Percentiles rank a stretch among this genome's conserved stretches.
Conservation (phyloP, 1,284 basidiomycete species). For the Heterobasidion occidentale region DNA sequence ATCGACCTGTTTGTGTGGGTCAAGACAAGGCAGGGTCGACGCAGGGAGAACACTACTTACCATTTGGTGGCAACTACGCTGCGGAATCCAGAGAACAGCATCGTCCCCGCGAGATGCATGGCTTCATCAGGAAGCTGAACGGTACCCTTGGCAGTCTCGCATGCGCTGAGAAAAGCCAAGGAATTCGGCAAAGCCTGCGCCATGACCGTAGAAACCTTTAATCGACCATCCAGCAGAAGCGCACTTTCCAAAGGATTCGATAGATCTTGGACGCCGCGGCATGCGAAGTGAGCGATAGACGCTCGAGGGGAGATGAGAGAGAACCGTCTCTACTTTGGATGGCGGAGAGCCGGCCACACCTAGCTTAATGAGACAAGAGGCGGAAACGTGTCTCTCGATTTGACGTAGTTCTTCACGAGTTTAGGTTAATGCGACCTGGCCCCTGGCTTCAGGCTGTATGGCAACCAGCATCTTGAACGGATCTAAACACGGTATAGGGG, state of each 20-base stretch:
- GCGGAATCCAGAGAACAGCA: neutral
- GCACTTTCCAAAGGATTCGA: too few species aligned
- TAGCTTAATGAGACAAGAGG: slow-evolving; percentile 6
- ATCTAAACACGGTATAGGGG: neutral
- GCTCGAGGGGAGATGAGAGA: too few species aligned
- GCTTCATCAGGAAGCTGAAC: neutral
- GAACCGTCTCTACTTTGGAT: too few species aligned
- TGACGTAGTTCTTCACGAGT: neutral
- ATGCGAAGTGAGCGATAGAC: neutral
- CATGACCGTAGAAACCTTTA: neutral
- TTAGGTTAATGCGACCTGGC: neutral
- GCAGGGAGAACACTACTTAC: too few species aligned
- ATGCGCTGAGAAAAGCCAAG: neutral
- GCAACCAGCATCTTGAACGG: slow-evolving; percentile 1
- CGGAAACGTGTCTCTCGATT: neutral
- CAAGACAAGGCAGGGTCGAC: too few species aligned
- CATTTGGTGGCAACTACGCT: neutral
- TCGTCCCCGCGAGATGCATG: neutral
- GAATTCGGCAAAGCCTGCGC: neutral
- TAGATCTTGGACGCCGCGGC: neutral
- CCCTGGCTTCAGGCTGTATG: neutral
- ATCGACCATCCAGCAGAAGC: neutral
- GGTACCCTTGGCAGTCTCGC: neutral
- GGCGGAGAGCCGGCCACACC: neutral
- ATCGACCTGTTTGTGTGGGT: neutral